Evolutionary conservation across 164 flowering plant genomes (phyloP).

Genomic region (Magnolia changhungtana): DNA sequence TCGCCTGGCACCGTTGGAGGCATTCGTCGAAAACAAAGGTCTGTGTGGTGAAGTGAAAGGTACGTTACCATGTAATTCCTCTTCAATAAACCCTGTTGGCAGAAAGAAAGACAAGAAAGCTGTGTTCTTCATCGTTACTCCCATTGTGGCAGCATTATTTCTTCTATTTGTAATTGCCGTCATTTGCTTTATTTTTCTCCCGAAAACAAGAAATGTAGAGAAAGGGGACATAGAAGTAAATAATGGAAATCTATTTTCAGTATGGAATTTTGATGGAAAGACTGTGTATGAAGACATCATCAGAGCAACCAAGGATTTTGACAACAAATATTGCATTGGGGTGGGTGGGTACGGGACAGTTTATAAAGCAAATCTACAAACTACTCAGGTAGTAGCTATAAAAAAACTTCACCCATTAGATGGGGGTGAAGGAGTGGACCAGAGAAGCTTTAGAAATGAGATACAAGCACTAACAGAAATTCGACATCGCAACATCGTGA

Average conservation of each 20-base stretch:
- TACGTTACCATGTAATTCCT: conserved; percentile 21
- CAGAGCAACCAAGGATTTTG: conserved; percentile 15
- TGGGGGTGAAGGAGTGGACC: conserved; percentile 17
- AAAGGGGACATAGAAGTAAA: not conserved
- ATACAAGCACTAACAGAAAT: conserved; percentile 43
- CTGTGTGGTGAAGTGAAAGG: conserved; percentile 42
- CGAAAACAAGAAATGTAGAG: not conserved
- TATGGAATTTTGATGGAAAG: conserved; percentile 15
- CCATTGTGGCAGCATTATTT: not conserved
- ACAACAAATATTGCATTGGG: conserved; percentile 16
- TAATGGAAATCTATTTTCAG: not conserved
- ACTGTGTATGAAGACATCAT: conserved; percentile 13
- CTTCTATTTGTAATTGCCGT: not conserved
- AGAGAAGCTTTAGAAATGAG: conserved; percentile 49
- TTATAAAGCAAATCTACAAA: conserved; percentile 11
- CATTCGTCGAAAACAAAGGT: conserved; percentile 19
- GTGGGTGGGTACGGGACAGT: conserved; percentile 16
- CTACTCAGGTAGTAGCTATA: conserved; percentile 20
- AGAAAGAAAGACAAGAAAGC: not conserved
- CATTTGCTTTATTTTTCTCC: not conserved
- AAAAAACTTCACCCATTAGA: conserved; percentile 25
- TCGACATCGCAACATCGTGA: conserved; percentile 58
- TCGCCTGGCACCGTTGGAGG: conserved; percentile 8
- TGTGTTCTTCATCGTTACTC: not conserved
- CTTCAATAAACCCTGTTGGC: not conserved